A percentile compares a stretch with the other conserved stretches of the same genome.
phyloP scores from a whole-genome alignment of 129 eudicot genomes.

The Artemisia argyi region DNA sequence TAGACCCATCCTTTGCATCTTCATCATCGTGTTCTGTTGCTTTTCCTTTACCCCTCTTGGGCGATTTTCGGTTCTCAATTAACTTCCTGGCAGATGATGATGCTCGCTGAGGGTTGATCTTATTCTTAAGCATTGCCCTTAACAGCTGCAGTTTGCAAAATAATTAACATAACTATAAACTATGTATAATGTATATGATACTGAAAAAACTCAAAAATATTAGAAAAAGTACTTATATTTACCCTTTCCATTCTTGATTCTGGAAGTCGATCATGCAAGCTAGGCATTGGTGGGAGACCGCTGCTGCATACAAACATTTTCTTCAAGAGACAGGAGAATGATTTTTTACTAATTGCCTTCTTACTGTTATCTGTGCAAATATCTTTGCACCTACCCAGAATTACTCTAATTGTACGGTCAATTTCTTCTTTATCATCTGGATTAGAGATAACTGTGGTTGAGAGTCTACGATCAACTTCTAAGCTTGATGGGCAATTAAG shows the following conservation, averaged over 20 bases:
- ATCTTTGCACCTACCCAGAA: conserved; percentile 93
- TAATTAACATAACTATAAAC: background rate
- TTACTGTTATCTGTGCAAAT: conserved; percentile 69
- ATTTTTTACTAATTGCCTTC: conserved; percentile 67
- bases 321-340: conserved; percentile 76
- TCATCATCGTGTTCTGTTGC: conserved; percentile 44
- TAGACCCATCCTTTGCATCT: conserved; percentile 45
- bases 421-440: conserved; percentile 71
- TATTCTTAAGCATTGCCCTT: conserved; percentile 83
- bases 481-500: conserved; percentile 98
- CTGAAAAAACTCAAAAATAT: background rate
- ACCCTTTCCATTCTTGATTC: conserved; percentile 99
- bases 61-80: conserved; percentile 31
- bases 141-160: conserved; percentile 49
- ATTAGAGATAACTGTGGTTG: conserved; percentile 52
- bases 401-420: conserved; percentile 77
- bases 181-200: background rate
- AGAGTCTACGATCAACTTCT: conserved; percentile 80
- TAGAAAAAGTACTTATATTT: conserved; percentile 2
- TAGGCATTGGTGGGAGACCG: conserved; percentile 79
- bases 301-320: conserved; percentile 83
- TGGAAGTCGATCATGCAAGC: conserved; percentile 70
- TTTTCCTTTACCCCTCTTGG: conserved; percentile 39
- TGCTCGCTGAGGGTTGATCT: conserved; percentile 60
- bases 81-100: conserved; percentile 44